Base-by-base conservation (phyloP, 805 yeast species). In the Wickerhamomyces tratensis region DNA sequence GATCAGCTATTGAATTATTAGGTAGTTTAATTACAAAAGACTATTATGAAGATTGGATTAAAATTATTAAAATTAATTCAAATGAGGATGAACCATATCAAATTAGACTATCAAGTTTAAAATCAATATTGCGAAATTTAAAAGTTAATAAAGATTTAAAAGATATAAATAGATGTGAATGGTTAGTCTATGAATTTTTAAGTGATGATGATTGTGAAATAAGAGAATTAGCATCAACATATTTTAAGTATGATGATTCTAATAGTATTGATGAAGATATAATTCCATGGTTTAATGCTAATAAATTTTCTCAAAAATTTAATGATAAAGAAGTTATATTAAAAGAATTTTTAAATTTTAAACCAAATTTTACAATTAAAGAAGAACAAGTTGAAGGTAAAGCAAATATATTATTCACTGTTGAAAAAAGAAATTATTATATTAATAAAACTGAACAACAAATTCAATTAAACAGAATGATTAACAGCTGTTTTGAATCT, bases 161-260 rank as follows among this genome's bases (percentile, higher is more conserved):
- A 9, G 35, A 42, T 4, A 46, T 46, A 38, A 41, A 51, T 0
- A 29, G 42, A 12, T 63, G 61, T 25, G 49, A 46, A 7, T 48
- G 57, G 39, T 43, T 62, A 5, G 51, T 70, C 1, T 67, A 65
- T 44, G 54, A 59, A 12, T 68, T 63, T 46, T 54, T 81, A 25
- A 61, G 62, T 41, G 95, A 86, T 58, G 95, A 86, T 51, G 91
- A 82, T 49, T 75, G 68, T 11, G 77, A 70, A 12, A 61, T 84
- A 6, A 64, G 94, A 43, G 58, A 61, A 1, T 14, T 50, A 3
- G 72, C 85, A 0, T 65, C 85, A 0, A 38, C 49, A 2, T 65
- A 64, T 42, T 55, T 79, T 14, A 55, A 68, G 3, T 34, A 44
- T 5, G 45, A 64, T 15, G 54, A 51, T 0, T 8, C 30, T 27